Evolutionary conservation across 2,329 filamentous ascomycete species (phyloP).

Genomic region (Colletotrichum tropicale): DNA sequence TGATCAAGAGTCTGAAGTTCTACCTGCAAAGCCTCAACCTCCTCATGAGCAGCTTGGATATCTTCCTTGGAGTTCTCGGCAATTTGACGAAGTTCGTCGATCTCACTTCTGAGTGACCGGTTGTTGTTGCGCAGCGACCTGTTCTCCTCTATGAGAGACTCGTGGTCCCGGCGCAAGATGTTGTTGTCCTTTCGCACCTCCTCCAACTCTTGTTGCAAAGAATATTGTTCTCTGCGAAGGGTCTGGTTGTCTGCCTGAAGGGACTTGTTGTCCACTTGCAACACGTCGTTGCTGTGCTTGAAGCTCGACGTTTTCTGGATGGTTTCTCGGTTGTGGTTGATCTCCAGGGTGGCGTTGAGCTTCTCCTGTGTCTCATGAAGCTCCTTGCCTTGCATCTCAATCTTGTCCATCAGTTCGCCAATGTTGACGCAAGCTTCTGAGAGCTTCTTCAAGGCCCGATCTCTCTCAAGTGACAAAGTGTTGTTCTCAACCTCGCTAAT

Average conservation of each 20-base stretch:
- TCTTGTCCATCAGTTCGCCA: constrained; percentile 50
- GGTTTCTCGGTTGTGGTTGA: neutral
- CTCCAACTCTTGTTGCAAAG: constrained; percentile 42
- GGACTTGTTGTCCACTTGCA: constrained; percentile 44
- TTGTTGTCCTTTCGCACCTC: constrained; percentile 47
- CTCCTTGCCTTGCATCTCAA: constrained; percentile 45
- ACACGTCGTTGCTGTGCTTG: constrained; percentile 38
- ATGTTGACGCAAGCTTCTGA: constrained; percentile 65
- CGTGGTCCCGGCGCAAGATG: constrained; percentile 44
- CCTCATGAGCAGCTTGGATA: constrained; percentile 42
- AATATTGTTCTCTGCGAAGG: constrained; percentile 37
- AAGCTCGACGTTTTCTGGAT: constrained; percentile 45
- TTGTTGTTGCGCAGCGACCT: constrained; percentile 47
- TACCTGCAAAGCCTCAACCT: constrained; percentile 43
- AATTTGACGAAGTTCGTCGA: constrained; percentile 46
- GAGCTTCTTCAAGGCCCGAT: constrained; percentile 67
- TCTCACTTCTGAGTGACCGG: constrained; percentile 45
- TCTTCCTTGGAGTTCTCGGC: constrained; percentile 45
- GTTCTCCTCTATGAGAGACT: constrained; percentile 48
- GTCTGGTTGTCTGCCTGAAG: constrained; percentile 45
- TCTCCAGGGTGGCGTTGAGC: constrained; percentile 40
- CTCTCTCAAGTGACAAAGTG: constrained; percentile 66
- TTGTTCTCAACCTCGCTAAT: constrained; percentile 68
- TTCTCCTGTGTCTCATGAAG: constrained; percentile 45
- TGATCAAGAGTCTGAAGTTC: constrained; percentile 42